These are phyloP conservation scores for Thermothielavioides terrestris DNA, from an alignment of 495 filamentous ascomycete species.

Conservation along the genomic window DNA sequence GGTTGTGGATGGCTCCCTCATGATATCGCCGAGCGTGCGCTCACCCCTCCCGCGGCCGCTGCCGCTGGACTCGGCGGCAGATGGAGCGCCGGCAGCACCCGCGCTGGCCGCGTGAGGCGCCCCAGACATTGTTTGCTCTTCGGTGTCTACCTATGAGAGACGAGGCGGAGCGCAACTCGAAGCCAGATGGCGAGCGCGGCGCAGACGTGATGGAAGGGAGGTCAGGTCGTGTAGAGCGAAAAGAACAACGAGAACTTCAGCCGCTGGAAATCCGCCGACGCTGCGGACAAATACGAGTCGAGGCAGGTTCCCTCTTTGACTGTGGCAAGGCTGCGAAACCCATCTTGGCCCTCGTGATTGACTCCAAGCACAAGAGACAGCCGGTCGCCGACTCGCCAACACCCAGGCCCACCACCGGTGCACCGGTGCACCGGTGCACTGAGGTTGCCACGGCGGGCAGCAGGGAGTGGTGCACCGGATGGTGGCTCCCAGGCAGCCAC, in stretches of 20 bases:
- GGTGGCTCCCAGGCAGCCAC: conserved; percentile 8
- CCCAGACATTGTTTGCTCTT: not conserved
- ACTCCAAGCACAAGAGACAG: too few species aligned
- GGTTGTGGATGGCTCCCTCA: conserved; percentile 31
- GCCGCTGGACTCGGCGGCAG: not conserved
- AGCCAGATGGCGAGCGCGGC: too few species aligned
- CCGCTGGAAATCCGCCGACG: too few species aligned
- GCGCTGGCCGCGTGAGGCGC: not conserved
- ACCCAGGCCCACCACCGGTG: too few species aligned
- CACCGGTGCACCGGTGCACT: too few species aligned
- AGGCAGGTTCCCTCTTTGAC: not conserved
- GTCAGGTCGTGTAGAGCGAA: not conserved
- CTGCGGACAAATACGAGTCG: not conserved
- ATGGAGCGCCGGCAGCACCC: not conserved
- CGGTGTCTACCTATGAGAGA: not conserved
- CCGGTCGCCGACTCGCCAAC: too few species aligned
- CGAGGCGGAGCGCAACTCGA: not conserved
- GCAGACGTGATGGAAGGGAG: too few species aligned
- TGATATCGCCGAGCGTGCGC: conserved; percentile 31
- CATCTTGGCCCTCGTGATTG: too few species aligned
- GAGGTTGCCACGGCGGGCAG: too few species aligned
- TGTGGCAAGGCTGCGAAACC: too few species aligned
- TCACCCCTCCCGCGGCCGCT: conserved; percentile 4
- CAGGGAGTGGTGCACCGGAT: not conserved
- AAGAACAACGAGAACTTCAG: too few species aligned